Percentiles rank a stretch among this genome's conserved stretches.
Conservation (phyloP, 78 protist species). For the Guillardia theta region DNA sequence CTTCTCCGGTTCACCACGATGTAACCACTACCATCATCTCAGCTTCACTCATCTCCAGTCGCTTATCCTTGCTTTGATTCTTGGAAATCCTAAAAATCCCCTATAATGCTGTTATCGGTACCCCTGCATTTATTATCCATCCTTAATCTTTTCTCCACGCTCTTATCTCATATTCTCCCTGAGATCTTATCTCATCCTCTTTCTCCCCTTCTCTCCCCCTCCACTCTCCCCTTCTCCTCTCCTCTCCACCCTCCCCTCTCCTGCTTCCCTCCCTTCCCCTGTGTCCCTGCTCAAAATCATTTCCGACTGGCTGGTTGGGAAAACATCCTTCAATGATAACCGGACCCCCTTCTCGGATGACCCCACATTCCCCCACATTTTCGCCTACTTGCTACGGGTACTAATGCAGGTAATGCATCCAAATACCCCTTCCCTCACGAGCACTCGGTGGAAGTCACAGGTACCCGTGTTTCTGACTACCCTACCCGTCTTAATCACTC, state of each 20-base stretch:
- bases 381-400: not conserved
- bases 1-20: too few species aligned
- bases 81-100: too few species aligned
- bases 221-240: not conserved
- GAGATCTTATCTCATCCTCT: not conserved
- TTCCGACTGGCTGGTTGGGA: not conserved
- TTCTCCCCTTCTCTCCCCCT: not conserved
- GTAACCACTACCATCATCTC: too few species aligned
- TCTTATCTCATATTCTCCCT: not conserved
- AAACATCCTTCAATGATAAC: not conserved
- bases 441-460: too few species aligned
- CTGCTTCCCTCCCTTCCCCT: not conserved
- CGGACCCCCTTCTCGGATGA: not conserved
- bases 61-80: too few species aligned
- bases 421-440: not conserved
- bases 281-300: not conserved
- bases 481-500: too few species aligned
- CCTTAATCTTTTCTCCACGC: not conserved
- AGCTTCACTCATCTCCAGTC: too few species aligned
- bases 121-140: too few species aligned
- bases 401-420: not conserved
- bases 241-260: not conserved
- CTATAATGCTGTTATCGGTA: too few species aligned
- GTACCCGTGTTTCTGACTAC: too few species aligned
- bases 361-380: not conserved